Evolutionary conservation across 352 stramenopile species (phyloP).

Genomic region (Blastocystis sp.): DNA sequence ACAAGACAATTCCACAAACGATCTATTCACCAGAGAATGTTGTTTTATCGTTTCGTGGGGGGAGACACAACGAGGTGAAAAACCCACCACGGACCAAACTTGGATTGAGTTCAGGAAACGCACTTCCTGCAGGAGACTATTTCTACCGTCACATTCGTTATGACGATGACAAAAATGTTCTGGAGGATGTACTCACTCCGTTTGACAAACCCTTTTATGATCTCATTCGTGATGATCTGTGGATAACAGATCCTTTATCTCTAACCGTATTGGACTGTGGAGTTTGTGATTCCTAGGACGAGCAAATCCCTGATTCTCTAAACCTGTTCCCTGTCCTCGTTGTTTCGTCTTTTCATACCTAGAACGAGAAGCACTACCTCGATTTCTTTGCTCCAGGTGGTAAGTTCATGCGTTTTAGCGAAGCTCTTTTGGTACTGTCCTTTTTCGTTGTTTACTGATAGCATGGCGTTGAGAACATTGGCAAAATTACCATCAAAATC

Average conservation of each 20-base stretch:
- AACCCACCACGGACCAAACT: background rate
- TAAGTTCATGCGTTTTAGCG: slow-evolving; percentile 24
- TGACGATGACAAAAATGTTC: slow-evolving; percentile 34
- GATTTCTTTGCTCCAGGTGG: slow-evolving; percentile 35
- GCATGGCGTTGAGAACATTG: slow-evolving; percentile 1
- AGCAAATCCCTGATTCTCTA: slow-evolving; percentile 50
- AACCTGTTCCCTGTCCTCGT: slow-evolving; percentile 39
- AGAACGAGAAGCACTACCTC: slow-evolving; percentile 4
- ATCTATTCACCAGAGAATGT: slow-evolving; percentile 29
- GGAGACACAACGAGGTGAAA: background rate
- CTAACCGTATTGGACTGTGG: background rate
- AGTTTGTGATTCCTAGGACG: background rate
- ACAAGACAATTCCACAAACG: slow-evolving; percentile 57
- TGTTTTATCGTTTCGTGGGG: background rate
- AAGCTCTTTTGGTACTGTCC: background rate
- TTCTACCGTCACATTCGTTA: background rate
- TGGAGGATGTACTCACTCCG: background rate
- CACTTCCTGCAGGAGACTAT: background rate
- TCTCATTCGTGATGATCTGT: slow-evolving; percentile 54
- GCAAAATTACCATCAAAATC: background rate
- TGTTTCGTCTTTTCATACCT: background rate
- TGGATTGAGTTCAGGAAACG: slow-evolving; percentile 23
- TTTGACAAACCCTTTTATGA: slow-evolving; percentile 31
- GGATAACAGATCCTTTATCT: slow-evolving; percentile 4
- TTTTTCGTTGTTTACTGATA: background rate